Evolutionary conservation across 345 rosid species (phyloP), one percentile per base, ranked within the genome.

Genomic region (Sonneratia alba): DNA sequence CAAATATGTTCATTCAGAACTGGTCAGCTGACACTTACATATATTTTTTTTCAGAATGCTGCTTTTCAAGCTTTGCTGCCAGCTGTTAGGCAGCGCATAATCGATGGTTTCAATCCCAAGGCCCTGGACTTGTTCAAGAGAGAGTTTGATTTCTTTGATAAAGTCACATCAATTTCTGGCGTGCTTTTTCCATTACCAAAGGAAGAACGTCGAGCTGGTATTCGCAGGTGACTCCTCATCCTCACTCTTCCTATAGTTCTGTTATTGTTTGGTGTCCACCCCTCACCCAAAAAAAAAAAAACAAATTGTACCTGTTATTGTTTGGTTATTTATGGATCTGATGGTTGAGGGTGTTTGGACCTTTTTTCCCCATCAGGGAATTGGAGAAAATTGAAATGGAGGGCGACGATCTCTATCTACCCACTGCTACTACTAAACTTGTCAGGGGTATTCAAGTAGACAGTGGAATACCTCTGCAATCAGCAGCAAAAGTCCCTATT

Each of bases 401-500:
- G 21, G 97, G 99, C 71, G 86, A 90, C 8, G 97, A 95, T 70
- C 97, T 95, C 38, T 95, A 95, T 83, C 80, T 95, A 73, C 98
- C 98, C 49, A 95, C 99, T 18, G 99, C 99, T 74, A 87, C 91
- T n/a, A 86, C 56, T 78, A 92, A 89, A 84, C 90, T 95, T 79
- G 98, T 95, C 47, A 86, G 89, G 83, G 96, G 97, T 71, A 90
- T 95, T 63, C 88, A 73, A 48, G 89, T 87, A 70, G 97, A 92
- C 79, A 95, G 99, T 82, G 99, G 99, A 75, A 95, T 95, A 85
- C 99, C 98, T 16, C 84, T 95, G 68, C 99, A 95, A 63, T 95
- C 99, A 21, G 99, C 99, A 5, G 99, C 98, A 43, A 95, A 95
- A 81, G 99, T 95, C 77, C 99, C 99, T 75, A 92, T 95, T 55